Conservation (phyloP, 805 yeast genomes). For the Nadsonia fulvescens region DNA sequence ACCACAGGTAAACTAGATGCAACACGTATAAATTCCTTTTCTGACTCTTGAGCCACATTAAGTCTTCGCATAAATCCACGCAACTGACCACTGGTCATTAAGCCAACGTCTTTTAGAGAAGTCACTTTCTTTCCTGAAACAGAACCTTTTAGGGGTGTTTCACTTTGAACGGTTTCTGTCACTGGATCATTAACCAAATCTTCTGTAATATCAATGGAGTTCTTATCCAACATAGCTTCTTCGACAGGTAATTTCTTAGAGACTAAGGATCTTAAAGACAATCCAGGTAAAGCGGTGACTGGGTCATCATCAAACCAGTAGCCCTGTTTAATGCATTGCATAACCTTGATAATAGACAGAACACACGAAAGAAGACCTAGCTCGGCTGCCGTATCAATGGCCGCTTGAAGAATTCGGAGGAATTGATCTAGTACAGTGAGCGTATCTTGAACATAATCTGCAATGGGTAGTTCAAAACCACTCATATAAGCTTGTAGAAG, state of each 20-base stretch:
- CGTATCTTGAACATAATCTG: slow-evolving; percentile 89
- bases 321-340: slow-evolving; percentile 82
- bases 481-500: slow-evolving; percentile 57
- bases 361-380: slow-evolving; percentile 52
- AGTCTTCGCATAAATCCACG: slow-evolving; percentile 21
- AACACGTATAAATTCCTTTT: slow-evolving; percentile 32
- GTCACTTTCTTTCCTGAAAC: too few species aligned
- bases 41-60: slow-evolving; percentile 24
- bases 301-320: slow-evolving; percentile 73
- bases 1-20: slow-evolving; percentile 49
- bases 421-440: slow-evolving; percentile 87
- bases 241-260: slow-evolving; percentile 9
- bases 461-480: slow-evolving; percentile 69
- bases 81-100: slow-evolving; percentile 17
- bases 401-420: slow-evolving; percentile 83
- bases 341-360: slow-evolving; percentile 39
- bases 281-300: slow-evolving; percentile 34
- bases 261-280: slow-evolving; percentile 7
- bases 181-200: too few species aligned
- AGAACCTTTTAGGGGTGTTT: too few species aligned
- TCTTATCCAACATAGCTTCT: neutral
- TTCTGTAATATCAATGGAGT: slow-evolving; percentile 3
- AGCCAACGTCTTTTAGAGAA: slow-evolving; percentile 7
- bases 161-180: too few species aligned
- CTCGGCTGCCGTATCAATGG: slow-evolving; percentile 77